Percentiles rank a stretch among this genome's conserved stretches.
phyloP scores from a whole-genome alignment of 208 protist species.

The Wallacemonas sp. region DNA sequence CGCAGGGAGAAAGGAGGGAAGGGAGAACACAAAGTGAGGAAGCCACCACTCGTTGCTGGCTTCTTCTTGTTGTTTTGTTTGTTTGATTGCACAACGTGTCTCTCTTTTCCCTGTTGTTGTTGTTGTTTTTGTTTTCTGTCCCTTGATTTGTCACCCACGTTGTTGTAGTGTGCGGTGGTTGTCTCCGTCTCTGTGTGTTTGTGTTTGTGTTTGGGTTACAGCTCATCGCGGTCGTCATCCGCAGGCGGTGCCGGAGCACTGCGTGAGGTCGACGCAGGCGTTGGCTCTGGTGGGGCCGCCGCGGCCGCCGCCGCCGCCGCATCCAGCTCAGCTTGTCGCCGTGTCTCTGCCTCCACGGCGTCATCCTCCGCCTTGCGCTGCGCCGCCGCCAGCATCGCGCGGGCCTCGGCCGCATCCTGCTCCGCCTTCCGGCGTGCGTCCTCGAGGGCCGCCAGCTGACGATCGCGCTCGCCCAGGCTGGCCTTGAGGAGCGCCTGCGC shows the following conservation, averaged over 20 bases:
- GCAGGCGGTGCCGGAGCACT: not conserved
- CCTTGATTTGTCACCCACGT: not conserved
- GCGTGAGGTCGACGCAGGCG: not conserved
- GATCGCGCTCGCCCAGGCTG: not conserved
- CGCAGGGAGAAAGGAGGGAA: not conserved
- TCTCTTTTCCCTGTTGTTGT: not conserved
- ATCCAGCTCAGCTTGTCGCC: not conserved
- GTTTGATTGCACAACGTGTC: not conserved
- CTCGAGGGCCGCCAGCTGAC: conserved; percentile 5
- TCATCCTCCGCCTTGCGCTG: not conserved
- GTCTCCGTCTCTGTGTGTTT: no score
- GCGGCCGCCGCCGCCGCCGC: not conserved
- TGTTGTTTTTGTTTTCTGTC: conserved; percentile 19
- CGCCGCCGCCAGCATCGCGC: not conserved
- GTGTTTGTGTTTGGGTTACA: conserved; percentile 1
- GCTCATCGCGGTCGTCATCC: conserved; percentile 5
- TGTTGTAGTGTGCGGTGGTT: no score
- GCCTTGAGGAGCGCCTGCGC: not conserved
- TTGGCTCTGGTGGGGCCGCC: not conserved
- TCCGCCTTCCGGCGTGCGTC: conserved; percentile 3
- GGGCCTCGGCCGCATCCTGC: conserved; percentile 12
- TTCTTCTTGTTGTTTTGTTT: conserved; percentile 3
- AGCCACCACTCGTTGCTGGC: no score
- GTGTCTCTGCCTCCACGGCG: conserved; percentile 5
- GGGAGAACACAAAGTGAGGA: conserved; percentile 5